phyloP scores from a whole-genome alignment of 2,329 filamentous ascomycete genomes.

The Escovopsis weberi region DNA sequence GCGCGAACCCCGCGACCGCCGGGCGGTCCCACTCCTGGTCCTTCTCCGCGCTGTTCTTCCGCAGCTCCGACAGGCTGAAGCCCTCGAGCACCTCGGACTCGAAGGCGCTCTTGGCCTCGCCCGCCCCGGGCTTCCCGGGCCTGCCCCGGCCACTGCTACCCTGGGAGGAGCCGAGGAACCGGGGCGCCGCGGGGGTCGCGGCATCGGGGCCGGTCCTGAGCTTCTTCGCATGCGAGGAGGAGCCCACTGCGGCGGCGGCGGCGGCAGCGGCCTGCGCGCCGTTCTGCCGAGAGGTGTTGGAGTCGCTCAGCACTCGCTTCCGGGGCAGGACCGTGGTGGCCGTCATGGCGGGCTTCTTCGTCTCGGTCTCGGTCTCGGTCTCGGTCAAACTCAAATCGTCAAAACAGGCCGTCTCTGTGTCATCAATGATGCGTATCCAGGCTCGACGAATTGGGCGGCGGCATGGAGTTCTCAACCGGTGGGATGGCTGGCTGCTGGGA shows the following conservation, averaged over 20 bases:
- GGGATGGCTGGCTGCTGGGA: neutral
- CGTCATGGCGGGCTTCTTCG: constrained; percentile 24
- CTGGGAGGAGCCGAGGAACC: constrained; percentile 49
- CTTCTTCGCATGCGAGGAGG: constrained; percentile 44
- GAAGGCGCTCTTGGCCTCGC: constrained; percentile 78
- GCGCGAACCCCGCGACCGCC: constrained; percentile 35
- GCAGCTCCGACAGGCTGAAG: constrained; percentile 74
- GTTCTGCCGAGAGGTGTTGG: constrained; percentile 45
- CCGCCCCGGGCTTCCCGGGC: constrained; percentile 46
- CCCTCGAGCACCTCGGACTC: constrained; percentile 92
- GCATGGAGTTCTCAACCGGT: neutral
- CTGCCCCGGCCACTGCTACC: constrained; percentile 28
- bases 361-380: no score
- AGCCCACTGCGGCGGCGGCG: no score
- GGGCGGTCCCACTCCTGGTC: constrained; percentile 80
- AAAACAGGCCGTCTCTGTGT: no score
- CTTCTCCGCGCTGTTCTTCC: constrained; percentile 76
- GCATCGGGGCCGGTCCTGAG: constrained; percentile 53
- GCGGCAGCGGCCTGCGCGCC: constrained; percentile 37
- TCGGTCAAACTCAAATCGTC: no score
- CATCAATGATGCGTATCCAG: no score
- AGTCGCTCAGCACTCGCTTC: constrained; percentile 60
- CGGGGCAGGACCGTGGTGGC: constrained; percentile 42
- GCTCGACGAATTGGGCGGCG: no score
- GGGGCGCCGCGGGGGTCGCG: constrained; percentile 24